These are phyloP conservation scores for Pachyrhizus erosus DNA, from an alignment of 306 rosid genomes.

Conservation along the genomic window DNA sequence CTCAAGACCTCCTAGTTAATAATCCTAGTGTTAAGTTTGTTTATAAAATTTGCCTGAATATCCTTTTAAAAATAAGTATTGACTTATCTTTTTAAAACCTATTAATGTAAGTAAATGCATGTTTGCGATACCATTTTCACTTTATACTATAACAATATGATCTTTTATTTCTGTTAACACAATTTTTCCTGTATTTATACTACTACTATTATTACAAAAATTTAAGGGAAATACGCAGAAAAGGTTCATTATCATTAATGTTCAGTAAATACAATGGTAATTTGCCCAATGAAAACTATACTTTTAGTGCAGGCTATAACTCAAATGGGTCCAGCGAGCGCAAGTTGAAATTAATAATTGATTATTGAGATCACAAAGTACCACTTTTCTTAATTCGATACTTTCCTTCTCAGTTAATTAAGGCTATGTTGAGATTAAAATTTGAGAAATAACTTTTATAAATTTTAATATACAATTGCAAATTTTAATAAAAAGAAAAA, in stretches of 20 bases:
- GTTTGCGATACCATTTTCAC: too few species aligned
- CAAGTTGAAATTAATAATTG: neutral
- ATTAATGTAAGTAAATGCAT: too few species aligned
- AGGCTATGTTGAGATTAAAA: too few species aligned
- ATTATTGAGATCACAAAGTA: conserved; percentile 1
- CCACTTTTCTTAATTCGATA: conserved; percentile 1
- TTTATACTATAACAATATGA: too few species aligned
- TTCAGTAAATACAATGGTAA: neutral
- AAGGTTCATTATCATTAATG: neutral
- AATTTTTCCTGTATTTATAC: neutral
- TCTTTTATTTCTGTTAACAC: neutral
- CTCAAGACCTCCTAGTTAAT: neutral
- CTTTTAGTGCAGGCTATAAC: neutral
- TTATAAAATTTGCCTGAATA: too few species aligned
- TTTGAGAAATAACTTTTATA: too few species aligned
- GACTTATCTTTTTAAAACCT: too few species aligned
- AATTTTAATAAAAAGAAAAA: too few species aligned
- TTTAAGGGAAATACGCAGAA: neutral
- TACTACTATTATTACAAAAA: neutral
- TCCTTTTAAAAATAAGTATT: too few species aligned
- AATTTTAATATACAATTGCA: too few species aligned
- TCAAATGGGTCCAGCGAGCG: conserved; percentile 2
- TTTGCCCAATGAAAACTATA: neutral
- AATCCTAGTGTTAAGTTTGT: neutral
- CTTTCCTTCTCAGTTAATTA: too few species aligned